Evolutionary conservation across 2,329 filamentous ascomycete species (phyloP), one percentile per base, ranked within the genome.

Genomic region (Ilyonectria mors-panacis): DNA sequence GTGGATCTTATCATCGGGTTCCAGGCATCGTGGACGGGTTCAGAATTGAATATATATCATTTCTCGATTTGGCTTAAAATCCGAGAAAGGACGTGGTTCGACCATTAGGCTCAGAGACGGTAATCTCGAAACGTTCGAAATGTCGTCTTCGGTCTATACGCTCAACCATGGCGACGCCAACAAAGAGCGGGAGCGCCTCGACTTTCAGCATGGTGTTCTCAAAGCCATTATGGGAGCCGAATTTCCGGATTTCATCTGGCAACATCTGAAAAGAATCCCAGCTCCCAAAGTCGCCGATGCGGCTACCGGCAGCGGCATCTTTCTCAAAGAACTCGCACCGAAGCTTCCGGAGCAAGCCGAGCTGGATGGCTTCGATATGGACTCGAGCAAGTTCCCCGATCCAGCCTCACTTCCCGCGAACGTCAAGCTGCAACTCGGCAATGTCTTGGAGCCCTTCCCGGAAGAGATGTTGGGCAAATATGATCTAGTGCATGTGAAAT

Each of bases 271-370:
- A 8, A 28, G 19, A 3, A 33, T 51, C 26, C 35, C 21, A 7
- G 10, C 35, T 1, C 19, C 45, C 3, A 44, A 39, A 7, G 50
- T 73, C 21, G 70, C 69, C 3, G 69, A 72, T 42, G 37, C 73
- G 6, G 66, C 50, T 13, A 68, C 69, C 3, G 72, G 70, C n/a
- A 74, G 70, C 1, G 72, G 66, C 4, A 58, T 75, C n/a, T 75
- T 72, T 70, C 71, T 73, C 13, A 47, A 26, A 10, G 68, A 73
- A 33, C 56, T 74, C 30, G 69, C 72, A 7, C 23, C 48, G 4
- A 42, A 56, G 15, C 55, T 75, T 4, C 65, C 70, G 1, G 17
- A 37, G 2, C 35, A 58, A 9, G 45, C 70, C 15, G 50, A 60
- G 21, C 48, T 75, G 8, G 47, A 66, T 23, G 72, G 73, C 3